phyloP scores from a whole-genome alignment of 345 rosid genomes.

The Punica granatum region DNA sequence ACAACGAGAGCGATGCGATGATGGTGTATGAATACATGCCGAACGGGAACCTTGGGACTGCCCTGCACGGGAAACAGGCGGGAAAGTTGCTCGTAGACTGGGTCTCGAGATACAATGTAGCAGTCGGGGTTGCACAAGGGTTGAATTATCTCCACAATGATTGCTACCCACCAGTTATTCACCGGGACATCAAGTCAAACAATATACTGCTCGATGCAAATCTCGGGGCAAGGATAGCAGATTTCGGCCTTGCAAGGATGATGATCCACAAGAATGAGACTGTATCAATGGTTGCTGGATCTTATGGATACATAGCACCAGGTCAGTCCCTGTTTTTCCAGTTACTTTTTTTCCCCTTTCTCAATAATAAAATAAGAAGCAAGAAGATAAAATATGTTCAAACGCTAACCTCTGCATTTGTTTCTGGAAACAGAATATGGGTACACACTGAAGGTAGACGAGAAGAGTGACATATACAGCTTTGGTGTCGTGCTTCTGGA shows the following conservation, averaged over 20 bases:
- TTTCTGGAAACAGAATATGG: slow-evolving; percentile 56
- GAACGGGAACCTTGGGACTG: slow-evolving; percentile 71
- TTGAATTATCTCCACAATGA: slow-evolving; percentile 79
- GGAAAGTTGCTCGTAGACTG: slow-evolving; percentile 72
- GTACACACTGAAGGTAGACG: slow-evolving; percentile 74
- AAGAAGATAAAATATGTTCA: neutral
- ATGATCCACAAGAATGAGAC: slow-evolving; percentile 81
- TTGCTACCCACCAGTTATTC: slow-evolving; percentile 75
- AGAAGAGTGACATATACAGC: slow-evolving; percentile 87
- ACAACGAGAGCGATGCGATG: slow-evolving; percentile 71
- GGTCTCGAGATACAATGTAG: slow-evolving; percentile 81
- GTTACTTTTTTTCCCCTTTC: neutral
- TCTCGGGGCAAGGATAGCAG: slow-evolving; percentile 73
- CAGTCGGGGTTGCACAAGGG: slow-evolving; percentile 86
- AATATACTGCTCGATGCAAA: slow-evolving; percentile 72
- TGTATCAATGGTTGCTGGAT: slow-evolving; percentile 88
- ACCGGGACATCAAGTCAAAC: slow-evolving; percentile 88
- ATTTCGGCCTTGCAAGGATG: slow-evolving; percentile 84
- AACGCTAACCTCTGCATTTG: neutral
- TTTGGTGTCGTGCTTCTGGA: slow-evolving; percentile 73
- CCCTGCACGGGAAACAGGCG: slow-evolving; percentile 60
- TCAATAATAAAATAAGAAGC: too few species aligned
- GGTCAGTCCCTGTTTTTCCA: slow-evolving; percentile 21
- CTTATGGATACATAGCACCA: slow-evolving; percentile 89
- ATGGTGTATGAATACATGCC: slow-evolving; percentile 82